Conservation (phyloP, 2,329 filamentous ascomycete genomes). For the Thermothelomyces thermophilus region DNA sequence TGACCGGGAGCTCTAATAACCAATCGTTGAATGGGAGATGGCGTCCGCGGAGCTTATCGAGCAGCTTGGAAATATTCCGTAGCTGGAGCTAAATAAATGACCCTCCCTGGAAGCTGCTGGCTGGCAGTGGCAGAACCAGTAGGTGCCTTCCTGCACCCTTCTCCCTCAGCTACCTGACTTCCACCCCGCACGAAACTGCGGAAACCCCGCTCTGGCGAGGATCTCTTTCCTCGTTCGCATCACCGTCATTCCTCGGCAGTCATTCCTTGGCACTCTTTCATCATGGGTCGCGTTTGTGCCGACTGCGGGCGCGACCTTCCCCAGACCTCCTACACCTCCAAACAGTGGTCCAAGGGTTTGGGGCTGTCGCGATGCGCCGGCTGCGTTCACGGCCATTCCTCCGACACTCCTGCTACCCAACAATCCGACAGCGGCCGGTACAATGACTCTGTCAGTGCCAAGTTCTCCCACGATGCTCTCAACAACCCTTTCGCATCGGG, state of each 20-base stretch:
- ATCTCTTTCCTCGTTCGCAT: background rate
- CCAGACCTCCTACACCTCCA: constrained; percentile 25
- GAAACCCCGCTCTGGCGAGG: background rate
- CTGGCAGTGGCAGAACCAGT: background rate
- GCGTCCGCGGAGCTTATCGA: background rate
- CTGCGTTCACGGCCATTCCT: constrained; percentile 19
- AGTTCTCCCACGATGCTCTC: constrained; percentile 1
- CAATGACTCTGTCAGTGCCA: constrained; percentile 16
- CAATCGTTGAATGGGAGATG: background rate
- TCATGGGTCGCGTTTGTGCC: constrained; percentile 19
- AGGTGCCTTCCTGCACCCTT: background rate
- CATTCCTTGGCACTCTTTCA: background rate
- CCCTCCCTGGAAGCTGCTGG: background rate
- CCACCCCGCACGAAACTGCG: background rate
- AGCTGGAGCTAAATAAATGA: background rate
- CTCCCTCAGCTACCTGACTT: background rate
- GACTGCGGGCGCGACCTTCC: constrained; percentile 25
- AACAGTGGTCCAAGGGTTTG: constrained; percentile 23
- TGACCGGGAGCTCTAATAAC: background rate
- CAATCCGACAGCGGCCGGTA: constrained; percentile 25
- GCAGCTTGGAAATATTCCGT: background rate
- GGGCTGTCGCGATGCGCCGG: constrained; percentile 25
- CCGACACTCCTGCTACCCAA: constrained; percentile 9
- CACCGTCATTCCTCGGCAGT: background rate
- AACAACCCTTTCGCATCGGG: constrained; percentile 24